A percentile compares a stretch with the other conserved stretches of the same genome.
phyloP scores from a whole-genome alignment of 805 yeast species.

The Lipomyces lipofer region DNA sequence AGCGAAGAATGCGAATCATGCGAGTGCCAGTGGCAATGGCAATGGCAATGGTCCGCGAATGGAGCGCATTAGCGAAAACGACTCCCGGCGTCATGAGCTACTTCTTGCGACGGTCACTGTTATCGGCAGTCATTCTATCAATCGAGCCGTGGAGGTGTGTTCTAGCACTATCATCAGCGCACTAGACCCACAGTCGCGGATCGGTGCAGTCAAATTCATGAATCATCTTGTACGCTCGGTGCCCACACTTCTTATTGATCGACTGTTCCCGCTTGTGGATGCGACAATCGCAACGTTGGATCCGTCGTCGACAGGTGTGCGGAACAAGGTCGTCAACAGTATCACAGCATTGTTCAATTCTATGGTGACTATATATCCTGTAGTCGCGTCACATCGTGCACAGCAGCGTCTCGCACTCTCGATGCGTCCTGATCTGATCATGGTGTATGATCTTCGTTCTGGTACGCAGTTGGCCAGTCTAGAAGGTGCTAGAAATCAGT shows the following conservation, averaged over 20 bases:
- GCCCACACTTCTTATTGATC: conserved; percentile 23
- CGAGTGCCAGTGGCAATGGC: neutral
- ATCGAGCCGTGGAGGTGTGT: conserved; percentile 23
- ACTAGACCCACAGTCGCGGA: conserved; percentile 15
- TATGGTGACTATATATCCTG: conserved; percentile 24
- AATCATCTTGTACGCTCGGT: conserved; percentile 7
- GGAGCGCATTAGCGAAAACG: neutral
- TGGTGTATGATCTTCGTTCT: conserved; percentile 33
- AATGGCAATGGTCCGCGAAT: neutral
- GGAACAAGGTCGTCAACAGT: conserved; percentile 26
- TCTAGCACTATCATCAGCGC: conserved; percentile 16
- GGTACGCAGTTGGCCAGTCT: conserved; percentile 31
- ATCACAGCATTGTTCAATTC: conserved; percentile 25
- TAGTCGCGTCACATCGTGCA: conserved; percentile 32
- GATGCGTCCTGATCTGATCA: conserved; percentile 26
- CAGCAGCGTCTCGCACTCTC: conserved; percentile 33
- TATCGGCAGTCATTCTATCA: conserved; percentile 15
- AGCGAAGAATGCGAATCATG: neutral
- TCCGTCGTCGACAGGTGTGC: conserved; percentile 20
- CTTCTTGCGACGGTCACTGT: conserved; percentile 8
- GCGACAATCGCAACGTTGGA: conserved; percentile 28
- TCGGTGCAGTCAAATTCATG: conserved; percentile 28
- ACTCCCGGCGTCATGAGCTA: conserved; percentile 18
- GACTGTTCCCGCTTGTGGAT: conserved; percentile 28
- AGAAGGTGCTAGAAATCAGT: conserved; percentile 25